Evolutionary conservation across 768 basidiomycete species (phyloP), one percentile per base, ranked within the genome.

Genomic region (Boletus tomentosulus): DNA sequence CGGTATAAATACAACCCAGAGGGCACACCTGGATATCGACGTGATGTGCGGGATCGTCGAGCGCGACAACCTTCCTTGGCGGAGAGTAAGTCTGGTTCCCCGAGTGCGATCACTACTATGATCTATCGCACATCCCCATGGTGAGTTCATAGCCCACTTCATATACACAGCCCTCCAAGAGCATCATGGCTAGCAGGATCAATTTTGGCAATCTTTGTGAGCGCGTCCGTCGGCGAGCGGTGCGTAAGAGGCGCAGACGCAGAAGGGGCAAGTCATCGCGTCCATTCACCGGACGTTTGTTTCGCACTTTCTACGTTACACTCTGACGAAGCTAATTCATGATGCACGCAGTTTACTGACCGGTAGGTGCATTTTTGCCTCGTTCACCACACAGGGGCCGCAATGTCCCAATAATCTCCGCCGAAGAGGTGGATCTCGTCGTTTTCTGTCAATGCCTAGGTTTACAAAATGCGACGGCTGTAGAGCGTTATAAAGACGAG

Each of bases 381-480:
- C 31, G 33, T 24, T 49, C 28, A 41, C 19, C 19, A 16, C 25
- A 22, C 45, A 45, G 28, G 24, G 41, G 41, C 19, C 19, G 19
- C 19, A 19, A 19, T 19, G 19, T 19, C n/a, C 30, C 30, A 30
- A n/a, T 33, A 39, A 52, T 64, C 61, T 66, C 62, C 62, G 61
- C 53, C 53, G 13, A 13, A 34, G 33, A 8, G 4, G 31, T 34
- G 38, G 51, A 59, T 62, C 54, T 59, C 11, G 3, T 42, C 25
- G 9, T 25, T 38, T 28, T 44, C n/a, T 9, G 35, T 63, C 34
- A 25, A 16, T 9, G 10, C 5, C 12, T 13, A 13, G 33, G 33
- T 13, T 34, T 13, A 13, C 12, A 34, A 34, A 33, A 33, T 33
- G 10, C 3, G 19, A 19, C 19, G 19, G 19, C 19, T 19, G 19